phyloP scores from a whole-genome alignment of 306 rosid species.

The Rosa chinensis region DNA sequence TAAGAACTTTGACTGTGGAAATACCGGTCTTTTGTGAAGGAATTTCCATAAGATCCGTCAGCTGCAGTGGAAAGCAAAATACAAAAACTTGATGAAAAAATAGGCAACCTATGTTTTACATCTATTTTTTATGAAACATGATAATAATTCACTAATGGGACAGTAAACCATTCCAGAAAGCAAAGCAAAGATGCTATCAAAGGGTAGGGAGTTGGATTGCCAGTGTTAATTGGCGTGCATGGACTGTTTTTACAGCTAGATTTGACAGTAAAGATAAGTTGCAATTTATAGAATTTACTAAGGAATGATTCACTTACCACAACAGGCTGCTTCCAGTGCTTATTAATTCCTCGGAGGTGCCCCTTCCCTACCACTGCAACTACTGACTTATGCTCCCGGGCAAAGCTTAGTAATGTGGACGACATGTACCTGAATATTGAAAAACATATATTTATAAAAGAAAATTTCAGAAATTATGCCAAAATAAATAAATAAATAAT shows the following conservation, averaged over 20 bases:
- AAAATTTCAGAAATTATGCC: not conserved
- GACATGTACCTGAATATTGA: constrained; percentile 75
- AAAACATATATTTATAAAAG: constrained; percentile 7
- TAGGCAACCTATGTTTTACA: not conserved
- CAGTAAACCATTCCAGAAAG: constrained; percentile 4
- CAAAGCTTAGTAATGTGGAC: constrained; percentile 59
- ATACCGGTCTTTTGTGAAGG: constrained; percentile 44
- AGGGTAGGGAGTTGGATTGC: not conserved
- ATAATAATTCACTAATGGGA: constrained; percentile 2
- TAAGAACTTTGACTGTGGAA: constrained; percentile 45
- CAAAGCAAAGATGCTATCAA: not conserved
- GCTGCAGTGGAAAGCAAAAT: constrained; percentile 37
- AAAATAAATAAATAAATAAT: not conserved
- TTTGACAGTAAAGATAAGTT: not conserved
- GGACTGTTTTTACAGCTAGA: not conserved
- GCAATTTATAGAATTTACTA: not conserved
- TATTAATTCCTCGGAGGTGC: constrained; percentile 85
- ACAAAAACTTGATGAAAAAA: not conserved
- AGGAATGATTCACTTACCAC: constrained; percentile 48
- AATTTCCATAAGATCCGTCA: constrained; percentile 67
- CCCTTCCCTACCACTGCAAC: constrained; percentile 98
- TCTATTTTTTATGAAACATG: not conserved
- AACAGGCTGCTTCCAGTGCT: constrained; percentile 86
- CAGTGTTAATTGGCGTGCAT: not conserved
- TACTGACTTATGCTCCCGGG: constrained; percentile 59